Percentiles rank a stretch among this genome's conserved stretches.
Conservation (phyloP, 768 basidiomycete genomes). For the Hypholoma fasciculare region DNA sequence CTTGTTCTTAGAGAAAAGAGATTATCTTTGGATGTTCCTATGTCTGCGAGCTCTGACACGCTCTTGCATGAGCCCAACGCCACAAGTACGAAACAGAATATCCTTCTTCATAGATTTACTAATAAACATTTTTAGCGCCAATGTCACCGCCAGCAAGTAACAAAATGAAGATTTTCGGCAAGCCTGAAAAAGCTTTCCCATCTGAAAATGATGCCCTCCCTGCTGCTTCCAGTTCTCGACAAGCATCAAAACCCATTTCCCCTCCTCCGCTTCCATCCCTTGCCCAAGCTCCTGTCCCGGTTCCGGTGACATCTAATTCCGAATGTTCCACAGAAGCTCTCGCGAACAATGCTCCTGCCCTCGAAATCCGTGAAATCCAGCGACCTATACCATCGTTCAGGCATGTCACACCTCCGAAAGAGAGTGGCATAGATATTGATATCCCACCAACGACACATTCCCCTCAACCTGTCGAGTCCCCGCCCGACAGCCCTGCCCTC, state of each 20-base stretch:
- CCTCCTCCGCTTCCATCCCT: neutral
- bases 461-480: conserved; percentile 9
- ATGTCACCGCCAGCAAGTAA: neutral
- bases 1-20: conserved; percentile 8
- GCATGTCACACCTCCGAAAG: conserved; percentile 11
- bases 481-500: conserved; percentile 1
- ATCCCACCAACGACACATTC: conserved; percentile 24
- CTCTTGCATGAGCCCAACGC: neutral
- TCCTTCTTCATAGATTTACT: neutral
- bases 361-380: conserved; percentile 17
- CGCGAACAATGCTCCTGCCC: neutral
- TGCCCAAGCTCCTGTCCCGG: neutral
- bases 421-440: conserved; percentile 9
- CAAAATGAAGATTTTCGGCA: neutral
- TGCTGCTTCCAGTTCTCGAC: neutral
- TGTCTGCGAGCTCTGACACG: conserved; percentile 2
- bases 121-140: neutral
- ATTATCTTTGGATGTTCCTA: conserved; percentile 6
- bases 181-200: neutral
- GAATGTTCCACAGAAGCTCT: neutral
- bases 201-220: neutral
- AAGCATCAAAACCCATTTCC: neutral
- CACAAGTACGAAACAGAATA: conserved; percentile 12
- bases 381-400: conserved; percentile 16
- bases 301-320: neutral